Percentiles rank a stretch among this genome's conserved stretches.
phyloP scores from a whole-genome alignment of 2,329 filamentous ascomycete genomes.

The Hortaea werneckii region DNA sequence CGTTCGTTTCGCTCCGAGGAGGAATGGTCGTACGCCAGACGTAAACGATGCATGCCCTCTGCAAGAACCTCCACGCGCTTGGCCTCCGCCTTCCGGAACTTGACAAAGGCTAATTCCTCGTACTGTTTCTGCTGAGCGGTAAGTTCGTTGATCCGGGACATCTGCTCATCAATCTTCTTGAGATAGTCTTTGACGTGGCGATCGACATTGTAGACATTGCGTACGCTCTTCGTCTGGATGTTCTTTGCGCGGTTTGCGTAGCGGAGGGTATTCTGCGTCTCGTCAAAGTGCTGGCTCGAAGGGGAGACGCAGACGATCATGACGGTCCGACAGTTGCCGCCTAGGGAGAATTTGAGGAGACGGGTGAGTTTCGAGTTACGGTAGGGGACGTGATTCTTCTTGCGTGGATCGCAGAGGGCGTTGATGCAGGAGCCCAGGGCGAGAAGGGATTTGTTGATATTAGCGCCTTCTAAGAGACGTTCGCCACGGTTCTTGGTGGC shows the following conservation, averaged over 20 bases:
- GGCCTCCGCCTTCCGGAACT: slow-evolving; percentile 82
- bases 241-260: slow-evolving; percentile 98
- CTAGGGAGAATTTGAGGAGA: slow-evolving; percentile 89
- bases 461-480: slow-evolving; percentile 82
- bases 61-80: slow-evolving; percentile 67
- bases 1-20: slow-evolving; percentile 68
- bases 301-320: slow-evolving; percentile 99
- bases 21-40: slow-evolving; percentile 74
- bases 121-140: slow-evolving; percentile 86
- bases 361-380: slow-evolving; percentile 95
- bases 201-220: slow-evolving; percentile 98
- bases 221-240: slow-evolving; percentile 98
- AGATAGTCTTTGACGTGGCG: slow-evolving; percentile 98
- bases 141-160: slow-evolving; percentile 91
- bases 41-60: slow-evolving; percentile 71
- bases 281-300: slow-evolving; percentile 92
- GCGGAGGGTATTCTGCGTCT: slow-evolving; percentile 93
- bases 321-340: slow-evolving; percentile 96
- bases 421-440: slow-evolving; percentile 97
- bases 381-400: slow-evolving; percentile 90
- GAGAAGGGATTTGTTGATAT: slow-evolving; percentile 97
- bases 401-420: slow-evolving; percentile 84
- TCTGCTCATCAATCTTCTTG: slow-evolving; percentile 98
- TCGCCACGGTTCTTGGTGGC: slow-evolving; percentile 95
- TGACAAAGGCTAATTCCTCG: slow-evolving; percentile 69